phyloP scores from a whole-genome alignment of 192 early-diverging fungal species.

The Entophlyctis helioformis region DNA sequence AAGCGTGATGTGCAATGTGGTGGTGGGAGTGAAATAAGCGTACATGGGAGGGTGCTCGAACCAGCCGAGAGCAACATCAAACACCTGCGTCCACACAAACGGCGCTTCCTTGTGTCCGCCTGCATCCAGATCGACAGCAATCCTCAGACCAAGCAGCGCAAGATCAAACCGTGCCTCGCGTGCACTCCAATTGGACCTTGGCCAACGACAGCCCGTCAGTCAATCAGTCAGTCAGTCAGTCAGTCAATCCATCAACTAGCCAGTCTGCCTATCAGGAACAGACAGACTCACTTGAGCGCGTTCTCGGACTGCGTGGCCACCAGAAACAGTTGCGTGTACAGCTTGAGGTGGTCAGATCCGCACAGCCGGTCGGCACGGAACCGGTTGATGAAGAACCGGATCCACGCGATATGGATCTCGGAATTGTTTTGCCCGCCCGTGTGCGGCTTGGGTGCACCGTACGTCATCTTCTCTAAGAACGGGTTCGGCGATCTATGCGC shows the following conservation, averaged over 20 bases:
- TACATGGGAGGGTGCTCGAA: slow-evolving; percentile 61
- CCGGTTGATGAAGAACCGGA: slow-evolving; percentile 72
- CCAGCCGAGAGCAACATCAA: slow-evolving; percentile 69
- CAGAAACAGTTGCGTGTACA: slow-evolving; percentile 71
- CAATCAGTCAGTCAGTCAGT: neutral
- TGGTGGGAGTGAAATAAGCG: no score
- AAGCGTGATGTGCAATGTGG: no score
- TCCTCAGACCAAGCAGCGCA: slow-evolving; percentile 58
- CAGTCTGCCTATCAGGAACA: neutral
- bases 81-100: slow-evolving; percentile 50
- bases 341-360: slow-evolving; percentile 56
- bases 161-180: slow-evolving; percentile 72
- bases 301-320: slow-evolving; percentile 45
- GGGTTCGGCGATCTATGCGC: slow-evolving; percentile 62
- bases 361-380: slow-evolving; percentile 73
- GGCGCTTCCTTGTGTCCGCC: slow-evolving; percentile 52
- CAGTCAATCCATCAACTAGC: neutral
- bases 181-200: slow-evolving; percentile 54
- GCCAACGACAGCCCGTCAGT: neutral
- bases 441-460: slow-evolving; percentile 78
- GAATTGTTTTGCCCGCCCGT: slow-evolving; percentile 51
- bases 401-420: slow-evolving; percentile 67
- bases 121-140: slow-evolving; percentile 54
- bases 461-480: slow-evolving; percentile 85
- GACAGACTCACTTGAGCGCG: slow-evolving; percentile 20